Percentiles rank a stretch among this genome's conserved stretches.
Conservation (phyloP, 1,284 basidiomycete species). For the Marasmius fiardii region DNA sequence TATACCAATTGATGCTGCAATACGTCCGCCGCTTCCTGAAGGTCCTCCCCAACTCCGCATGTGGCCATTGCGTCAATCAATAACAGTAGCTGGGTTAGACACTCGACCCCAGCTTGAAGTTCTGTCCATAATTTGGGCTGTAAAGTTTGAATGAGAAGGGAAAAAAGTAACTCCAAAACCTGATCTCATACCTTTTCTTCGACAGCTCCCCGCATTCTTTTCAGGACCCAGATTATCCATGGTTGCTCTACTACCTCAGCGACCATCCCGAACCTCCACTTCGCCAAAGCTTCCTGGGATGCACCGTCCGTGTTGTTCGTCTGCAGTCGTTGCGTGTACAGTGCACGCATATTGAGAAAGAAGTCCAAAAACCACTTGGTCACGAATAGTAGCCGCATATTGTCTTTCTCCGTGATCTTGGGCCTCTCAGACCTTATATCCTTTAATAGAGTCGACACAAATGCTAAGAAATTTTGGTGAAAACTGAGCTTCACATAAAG, state of each 20-base stretch:
- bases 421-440: constrained; percentile 90
- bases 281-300: constrained; percentile 25
- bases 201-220: constrained; percentile 82
- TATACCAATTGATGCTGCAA: constrained; percentile 90
- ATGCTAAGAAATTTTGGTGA: constrained; percentile 46
- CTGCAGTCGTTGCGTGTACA: constrained; percentile 13
- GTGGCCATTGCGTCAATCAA: constrained; percentile 71
- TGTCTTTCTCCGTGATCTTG: constrained; percentile 89
- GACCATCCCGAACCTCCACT: constrained; percentile 73
- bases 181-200: constrained; percentile 70
- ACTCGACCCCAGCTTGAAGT: constrained; percentile 90
- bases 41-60: constrained; percentile 45
- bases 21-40: constrained; percentile 73
- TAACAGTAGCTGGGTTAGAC: constrained; percentile 84
- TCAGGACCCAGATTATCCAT: constrained; percentile 86
- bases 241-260: constrained; percentile 82
- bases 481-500: constrained; percentile 1
- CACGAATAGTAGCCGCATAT: constrained; percentile 79
- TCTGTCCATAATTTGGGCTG: constrained; percentile 92
- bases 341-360: constrained; percentile 63
- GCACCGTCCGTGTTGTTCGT: not conserved
- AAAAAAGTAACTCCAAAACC: constrained; percentile 3
- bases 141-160: not conserved
- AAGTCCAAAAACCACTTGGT: constrained; percentile 89
- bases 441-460: constrained; percentile 80